Evolutionary conservation across 2,329 filamentous ascomycete genomes (phyloP).

Genomic region (Claviceps quebecensis): DNA sequence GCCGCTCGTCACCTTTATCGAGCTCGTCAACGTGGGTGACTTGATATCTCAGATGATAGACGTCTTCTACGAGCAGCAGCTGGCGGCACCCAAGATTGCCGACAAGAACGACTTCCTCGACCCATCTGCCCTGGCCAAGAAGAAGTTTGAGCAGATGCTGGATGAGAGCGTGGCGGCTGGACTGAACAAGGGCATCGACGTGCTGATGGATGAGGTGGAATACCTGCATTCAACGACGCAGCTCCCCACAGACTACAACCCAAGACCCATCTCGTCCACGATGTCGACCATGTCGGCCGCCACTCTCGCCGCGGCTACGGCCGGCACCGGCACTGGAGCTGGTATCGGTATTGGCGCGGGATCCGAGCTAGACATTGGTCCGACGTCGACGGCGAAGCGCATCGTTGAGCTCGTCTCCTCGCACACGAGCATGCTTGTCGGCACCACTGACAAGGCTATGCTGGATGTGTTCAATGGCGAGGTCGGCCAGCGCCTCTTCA

Average conservation of each 20-base stretch:
- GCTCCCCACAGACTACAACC: slow-evolving; percentile 79
- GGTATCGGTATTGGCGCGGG: slow-evolving; percentile 16
- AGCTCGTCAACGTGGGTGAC: slow-evolving; percentile 95
- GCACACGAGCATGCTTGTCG: slow-evolving; percentile 84
- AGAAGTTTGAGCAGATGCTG: slow-evolving; percentile 96
- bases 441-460: slow-evolving; percentile 94
- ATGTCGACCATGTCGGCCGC: slow-evolving; percentile 9
- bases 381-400: slow-evolving; percentile 63
- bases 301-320: not conserved
- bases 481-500: slow-evolving; percentile 84
- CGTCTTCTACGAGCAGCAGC: slow-evolving; percentile 94
- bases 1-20: slow-evolving; percentile 86
- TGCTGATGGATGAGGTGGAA: slow-evolving; percentile 96
- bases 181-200: slow-evolving; percentile 93
- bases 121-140: slow-evolving; percentile 85
- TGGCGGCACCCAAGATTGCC: slow-evolving; percentile 66
- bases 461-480: slow-evolving; percentile 98
- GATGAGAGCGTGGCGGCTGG: slow-evolving; percentile 93
- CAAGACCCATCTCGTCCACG: slow-evolving; percentile 25
- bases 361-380: slow-evolving; percentile 38
- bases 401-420: slow-evolving; percentile 76
- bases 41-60: slow-evolving; percentile 98
- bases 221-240: slow-evolving; percentile 87
- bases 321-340: slow-evolving; percentile 17
- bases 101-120: slow-evolving; percentile 93